Percentiles rank a stretch among this genome's conserved stretches.
Evolutionary conservation across 768 basidiomycete species (phyloP).

Genomic region (Exidia glandulosa): DNA sequence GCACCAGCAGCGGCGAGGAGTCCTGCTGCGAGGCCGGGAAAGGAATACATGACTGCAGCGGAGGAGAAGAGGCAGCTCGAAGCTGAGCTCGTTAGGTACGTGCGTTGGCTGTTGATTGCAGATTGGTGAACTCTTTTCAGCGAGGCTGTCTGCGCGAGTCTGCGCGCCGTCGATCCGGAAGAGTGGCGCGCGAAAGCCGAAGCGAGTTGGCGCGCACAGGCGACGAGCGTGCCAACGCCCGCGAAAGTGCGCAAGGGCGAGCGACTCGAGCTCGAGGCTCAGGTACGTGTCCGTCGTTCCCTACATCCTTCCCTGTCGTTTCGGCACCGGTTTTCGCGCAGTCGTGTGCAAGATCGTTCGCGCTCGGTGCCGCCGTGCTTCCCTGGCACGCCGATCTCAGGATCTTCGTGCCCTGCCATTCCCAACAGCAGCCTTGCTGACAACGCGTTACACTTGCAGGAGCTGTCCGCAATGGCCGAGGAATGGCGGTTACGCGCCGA

Average conservation of each 20-base stretch:
- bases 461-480: not conserved
- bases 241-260: not conserved
- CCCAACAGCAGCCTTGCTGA: too few relatives aligned
- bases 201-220: not conserved
- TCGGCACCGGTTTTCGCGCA: too few relatives aligned
- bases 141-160: not conserved
- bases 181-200: not conserved
- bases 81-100: not conserved
- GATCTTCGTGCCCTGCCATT: too few relatives aligned
- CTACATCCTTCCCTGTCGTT: too few relatives aligned
- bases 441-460: too few relatives aligned
- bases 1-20: not conserved
- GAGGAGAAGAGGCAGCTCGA: not conserved
- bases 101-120: too few relatives aligned
- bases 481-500: not conserved
- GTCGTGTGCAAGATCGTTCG: too few relatives aligned
- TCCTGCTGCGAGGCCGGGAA: not conserved
- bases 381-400: too few relatives aligned
- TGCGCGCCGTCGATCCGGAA: not conserved
- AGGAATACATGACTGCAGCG: not conserved
- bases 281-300: not conserved
- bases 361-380: not conserved
- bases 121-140: too few relatives aligned
- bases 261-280: not conserved
- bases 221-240: not conserved